Conservation (phyloP, 208 protist species). For the Acanthamoeba sp. region DNA sequence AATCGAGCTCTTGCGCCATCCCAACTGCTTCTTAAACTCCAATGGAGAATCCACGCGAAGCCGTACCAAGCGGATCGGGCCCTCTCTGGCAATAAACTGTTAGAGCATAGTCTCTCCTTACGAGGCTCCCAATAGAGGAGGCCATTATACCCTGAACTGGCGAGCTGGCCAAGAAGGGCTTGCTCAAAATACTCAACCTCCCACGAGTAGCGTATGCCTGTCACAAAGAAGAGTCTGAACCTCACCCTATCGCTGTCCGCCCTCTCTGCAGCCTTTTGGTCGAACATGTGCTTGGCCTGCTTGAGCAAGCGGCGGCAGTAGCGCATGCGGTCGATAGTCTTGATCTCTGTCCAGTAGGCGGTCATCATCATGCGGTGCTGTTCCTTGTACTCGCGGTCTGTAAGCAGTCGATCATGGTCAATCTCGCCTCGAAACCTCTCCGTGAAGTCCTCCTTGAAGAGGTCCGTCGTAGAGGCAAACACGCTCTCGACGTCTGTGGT, state of each 20-base stretch:
- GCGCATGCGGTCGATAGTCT: neutral
- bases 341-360: neutral
- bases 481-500: neutral
- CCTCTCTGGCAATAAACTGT: neutral
- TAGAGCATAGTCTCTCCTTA: too few relatives aligned
- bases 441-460: slow-evolving; percentile 29
- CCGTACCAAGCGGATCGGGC: neutral
- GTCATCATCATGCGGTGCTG: slow-evolving; percentile 34
- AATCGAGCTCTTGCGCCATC: neutral
- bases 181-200: slow-evolving; percentile 9
- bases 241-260: neutral
- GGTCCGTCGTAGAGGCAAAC: neutral
- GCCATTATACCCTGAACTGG: too few relatives aligned
- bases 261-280: neutral
- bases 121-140: too few relatives aligned
- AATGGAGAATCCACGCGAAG: neutral
- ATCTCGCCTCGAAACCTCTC: neutral
- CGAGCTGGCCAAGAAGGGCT: neutral
- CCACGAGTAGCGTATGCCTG: neutral
- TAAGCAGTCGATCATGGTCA: neutral
- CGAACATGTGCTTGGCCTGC: neutral
- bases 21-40: neutral
- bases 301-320: neutral
- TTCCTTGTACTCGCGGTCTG: slow-evolving; percentile 1
- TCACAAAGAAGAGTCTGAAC: neutral